phyloP scores from a whole-genome alignment of 352 stramenopile species.

The Saprolegnia parasitica region DNA sequence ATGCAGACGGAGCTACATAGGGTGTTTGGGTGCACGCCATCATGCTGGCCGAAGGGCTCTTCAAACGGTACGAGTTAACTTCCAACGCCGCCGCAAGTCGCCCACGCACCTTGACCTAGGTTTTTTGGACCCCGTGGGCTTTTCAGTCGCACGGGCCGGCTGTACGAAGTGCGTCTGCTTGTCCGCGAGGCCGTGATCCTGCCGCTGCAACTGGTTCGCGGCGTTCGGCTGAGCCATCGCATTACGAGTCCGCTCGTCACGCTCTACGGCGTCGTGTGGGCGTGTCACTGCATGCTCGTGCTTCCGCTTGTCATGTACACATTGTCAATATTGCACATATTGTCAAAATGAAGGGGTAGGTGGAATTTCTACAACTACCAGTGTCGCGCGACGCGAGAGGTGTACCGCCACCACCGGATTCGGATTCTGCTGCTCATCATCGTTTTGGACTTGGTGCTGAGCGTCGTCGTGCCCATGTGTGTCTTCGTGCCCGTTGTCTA shows the following conservation, averaged over 20 bases:
- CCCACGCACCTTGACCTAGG: neutral
- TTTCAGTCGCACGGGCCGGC: conserved; percentile 1
- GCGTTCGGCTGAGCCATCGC: neutral
- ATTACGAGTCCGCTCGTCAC: neutral
- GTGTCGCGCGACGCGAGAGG: neutral
- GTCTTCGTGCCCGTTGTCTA: neutral
- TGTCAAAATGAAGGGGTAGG: neutral
- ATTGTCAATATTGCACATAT: neutral
- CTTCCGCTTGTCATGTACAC: neutral
- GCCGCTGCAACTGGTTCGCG: conserved; percentile 3
- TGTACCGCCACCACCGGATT: neutral
- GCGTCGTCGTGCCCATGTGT: neutral
- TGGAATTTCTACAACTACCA: conserved; percentile 8
- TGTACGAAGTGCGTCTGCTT: conserved; percentile 8
- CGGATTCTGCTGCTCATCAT: conserved; percentile 8
- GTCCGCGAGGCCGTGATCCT: conserved; percentile 2
- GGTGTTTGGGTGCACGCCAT: neutral
- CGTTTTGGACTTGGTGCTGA: conserved; percentile 7
- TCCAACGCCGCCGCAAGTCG: too few species aligned
- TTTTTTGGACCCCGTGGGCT: neutral
- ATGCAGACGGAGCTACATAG: too few species aligned
- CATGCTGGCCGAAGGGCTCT: neutral
- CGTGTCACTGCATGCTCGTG: conserved; percentile 8
- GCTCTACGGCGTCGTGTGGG: neutral
- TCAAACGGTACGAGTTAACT: neutral